Evolutionary conservation across 1,139 yeast species (phyloP).

Genomic region (Magnusiomyces ingens): DNA sequence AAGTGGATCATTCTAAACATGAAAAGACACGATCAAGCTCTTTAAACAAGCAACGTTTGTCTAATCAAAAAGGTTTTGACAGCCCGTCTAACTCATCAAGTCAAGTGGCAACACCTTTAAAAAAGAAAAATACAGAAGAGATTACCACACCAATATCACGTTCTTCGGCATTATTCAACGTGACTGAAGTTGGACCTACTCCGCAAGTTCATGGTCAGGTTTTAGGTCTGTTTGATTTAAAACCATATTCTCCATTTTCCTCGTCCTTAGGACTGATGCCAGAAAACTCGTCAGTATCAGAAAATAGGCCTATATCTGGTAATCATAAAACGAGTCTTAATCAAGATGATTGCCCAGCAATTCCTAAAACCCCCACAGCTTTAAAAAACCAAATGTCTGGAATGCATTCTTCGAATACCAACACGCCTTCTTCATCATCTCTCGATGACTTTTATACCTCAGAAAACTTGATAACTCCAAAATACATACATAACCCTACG

Average conservation of each 20-base stretch:
- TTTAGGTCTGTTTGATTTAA: slow-evolving; percentile 54
- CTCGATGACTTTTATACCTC: background rate
- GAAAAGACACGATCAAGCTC: too few relatives aligned
- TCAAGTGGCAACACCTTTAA: too few relatives aligned
- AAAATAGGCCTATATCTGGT: too few relatives aligned
- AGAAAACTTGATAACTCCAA: background rate
- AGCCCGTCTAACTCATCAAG: too few relatives aligned
- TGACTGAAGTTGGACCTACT: slow-evolving; percentile 58
- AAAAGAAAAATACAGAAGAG: background rate
- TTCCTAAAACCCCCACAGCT: background rate
- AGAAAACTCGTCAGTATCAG: too few relatives aligned
- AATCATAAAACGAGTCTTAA: background rate
- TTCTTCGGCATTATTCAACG: background rate
- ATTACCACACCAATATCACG: background rate
- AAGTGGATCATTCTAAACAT: too few relatives aligned
- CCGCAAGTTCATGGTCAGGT: slow-evolving; percentile 70
- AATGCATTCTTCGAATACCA: background rate
- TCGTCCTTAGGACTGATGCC: too few relatives aligned
- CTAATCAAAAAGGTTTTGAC: too few relatives aligned
- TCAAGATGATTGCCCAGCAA: background rate
- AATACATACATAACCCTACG: background rate
- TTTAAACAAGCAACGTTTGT: too few relatives aligned
- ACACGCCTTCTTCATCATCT: background rate
- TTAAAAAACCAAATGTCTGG: background rate
- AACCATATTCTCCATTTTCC: background rate